Base-by-base conservation (phyloP, 2,329 filamentous ascomycete genomes). In the Huntiella bhutanensis region DNA sequence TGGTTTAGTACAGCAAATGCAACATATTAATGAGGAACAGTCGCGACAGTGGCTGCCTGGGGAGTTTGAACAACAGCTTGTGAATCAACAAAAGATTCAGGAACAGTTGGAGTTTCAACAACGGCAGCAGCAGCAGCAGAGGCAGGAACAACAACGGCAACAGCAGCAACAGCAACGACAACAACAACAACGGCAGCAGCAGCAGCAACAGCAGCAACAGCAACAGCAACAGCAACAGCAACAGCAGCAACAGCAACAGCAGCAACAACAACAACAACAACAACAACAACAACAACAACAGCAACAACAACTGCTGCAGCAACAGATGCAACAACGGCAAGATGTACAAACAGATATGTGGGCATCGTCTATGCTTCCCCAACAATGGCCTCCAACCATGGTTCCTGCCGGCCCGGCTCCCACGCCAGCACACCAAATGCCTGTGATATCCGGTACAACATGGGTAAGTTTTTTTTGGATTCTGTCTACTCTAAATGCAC, bases 401-500 rank as follows among this genome's bases (percentile, higher is more conserved):
- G 22, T 28, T 10, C 22, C 22, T 28, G 7, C 22, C 22, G 22
- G 22, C 6, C 22, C 22, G 7, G 7, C 22, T 28, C 22, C 22
- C 22, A 10, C 8, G 8, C 22, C 22, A 28, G 3, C 2, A 10
- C 6, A 28, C 8, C 22, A 28, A 4, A 17, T 19, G 16, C 33
- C 42, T 8, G 11, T 15, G 7, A 36, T 38, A 13, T 11, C 42
- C n/a, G 42, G 37, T 16, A 16, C 37, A 19, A 28, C 17, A 7
- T 45, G 33, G 42, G 42, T 45, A 36, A 45, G 42, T 45, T 22
- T 19, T 13, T 19, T n/a, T n/a, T 42, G 12, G 8, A 4, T 33
- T 32, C 13, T 16, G 8, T 10, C 7, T 10, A 28, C 22, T 28
- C 22, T 2, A 28, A 10, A 6, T 28, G 1, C 22, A 10, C 8